phyloP scores from a whole-genome alignment of 331 rosid genomes.

The Prunus yedoensis region DNA sequence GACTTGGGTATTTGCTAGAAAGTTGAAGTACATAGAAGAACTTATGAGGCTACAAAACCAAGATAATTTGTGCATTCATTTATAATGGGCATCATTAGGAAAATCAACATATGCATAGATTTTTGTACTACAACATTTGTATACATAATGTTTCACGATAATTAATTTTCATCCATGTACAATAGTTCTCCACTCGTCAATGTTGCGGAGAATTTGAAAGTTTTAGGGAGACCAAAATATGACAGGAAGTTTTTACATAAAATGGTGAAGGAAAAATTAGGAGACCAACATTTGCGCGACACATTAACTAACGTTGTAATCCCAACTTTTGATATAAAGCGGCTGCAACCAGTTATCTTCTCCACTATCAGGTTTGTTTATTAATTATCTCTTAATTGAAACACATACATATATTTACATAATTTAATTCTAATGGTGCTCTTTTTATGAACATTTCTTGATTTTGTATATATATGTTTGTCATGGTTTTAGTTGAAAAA shows the following conservation, averaged over 20 bases:
- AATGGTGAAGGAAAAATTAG: constrained; percentile 29
- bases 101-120: no score
- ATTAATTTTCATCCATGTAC: background rate
- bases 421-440: no score
- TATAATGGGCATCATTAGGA: no score
- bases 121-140: no score
- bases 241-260: constrained; percentile 42
- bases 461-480: background rate
- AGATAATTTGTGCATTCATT: no score
- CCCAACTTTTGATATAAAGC: constrained; percentile 54
- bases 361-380: constrained; percentile 50
- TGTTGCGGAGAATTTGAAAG: background rate
- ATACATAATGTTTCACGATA: no score
- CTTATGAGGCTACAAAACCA: no score
- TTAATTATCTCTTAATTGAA: background rate
- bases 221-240: constrained; percentile 41
- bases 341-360: constrained; percentile 47
- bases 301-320: constrained; percentile 49
- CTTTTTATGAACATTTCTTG: background rate
- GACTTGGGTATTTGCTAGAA: no score
- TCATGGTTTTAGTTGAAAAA: constrained; percentile 16
- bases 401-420: no score
- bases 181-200: constrained; percentile 1
- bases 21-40: no score
- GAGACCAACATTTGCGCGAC: constrained; percentile 30